Base-by-base conservation (phyloP, 768 basidiomycete species). In the Collybia nuda region DNA sequence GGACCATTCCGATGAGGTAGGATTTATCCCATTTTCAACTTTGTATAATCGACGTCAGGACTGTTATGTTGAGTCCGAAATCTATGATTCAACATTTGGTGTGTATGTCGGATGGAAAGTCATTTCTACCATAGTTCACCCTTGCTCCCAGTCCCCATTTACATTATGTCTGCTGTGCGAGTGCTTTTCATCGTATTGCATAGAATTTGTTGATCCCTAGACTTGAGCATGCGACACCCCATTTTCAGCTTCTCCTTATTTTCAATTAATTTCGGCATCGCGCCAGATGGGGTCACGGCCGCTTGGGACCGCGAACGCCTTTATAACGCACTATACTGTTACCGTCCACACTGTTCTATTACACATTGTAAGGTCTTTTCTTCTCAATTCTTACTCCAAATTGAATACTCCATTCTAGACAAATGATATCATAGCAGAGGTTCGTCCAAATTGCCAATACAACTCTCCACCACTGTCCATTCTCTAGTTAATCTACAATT, bases 241-340 rank as follows among this genome's bases (percentile, higher is more conserved):
- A 43, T 55, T 46, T 37, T 44, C 53, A 23, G 38, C 55, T 46
- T 54, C 59, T 47, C 37, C 9, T 2, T 36, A 9, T 32, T 66
- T 46, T 6, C 63, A 43, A 40, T 64, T 24, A 36, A 69, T 24
- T 43, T 69, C 47, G 50, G 62, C 14, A 32, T 61, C 18, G 57
- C 66, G 57, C 71, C 75, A 40, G 60, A 66, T 58, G 60, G 70
- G 38, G 75, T 79, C 51, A 58, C 61, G 32, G 82, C 82, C 23
- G 49, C 64, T 67, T 15, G 75, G 67, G n/a, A 78, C 82, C 55
- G 86, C 85, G 12, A 72, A 76, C 37, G 76, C 78, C 23, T 82
- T 79, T 52, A 56, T 81, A 42, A 62, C 64, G 12, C 80, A 81
- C 62, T 85, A 85, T 54, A 66, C 73, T 0, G 21, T 40, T 1